Conservation (phyloP, 2,329 filamentous ascomycete genomes). For the Zymoseptoria tritici region DNA sequence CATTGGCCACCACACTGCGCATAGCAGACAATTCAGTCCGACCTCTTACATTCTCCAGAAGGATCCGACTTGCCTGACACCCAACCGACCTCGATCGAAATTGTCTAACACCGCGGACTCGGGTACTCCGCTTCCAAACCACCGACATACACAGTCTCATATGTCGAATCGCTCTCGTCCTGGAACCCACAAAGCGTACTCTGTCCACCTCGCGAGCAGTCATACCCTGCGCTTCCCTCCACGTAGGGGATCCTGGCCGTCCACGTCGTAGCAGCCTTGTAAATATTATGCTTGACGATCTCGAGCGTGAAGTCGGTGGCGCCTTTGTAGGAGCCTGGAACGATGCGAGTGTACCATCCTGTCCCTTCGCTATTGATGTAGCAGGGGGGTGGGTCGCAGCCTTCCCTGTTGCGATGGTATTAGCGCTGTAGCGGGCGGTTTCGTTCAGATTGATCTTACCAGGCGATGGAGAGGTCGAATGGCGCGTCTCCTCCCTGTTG, state of each 20-base stretch:
- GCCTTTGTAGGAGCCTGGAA: background rate
- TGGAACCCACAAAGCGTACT: conserved; percentile 1
- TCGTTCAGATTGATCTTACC: conserved; percentile 1
- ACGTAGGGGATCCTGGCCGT: conserved; percentile 3
- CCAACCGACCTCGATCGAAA: background rate
- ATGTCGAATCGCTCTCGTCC: background rate
- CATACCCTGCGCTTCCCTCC: background rate
- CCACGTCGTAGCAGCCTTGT: conserved; percentile 1
- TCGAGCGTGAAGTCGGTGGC: conserved; percentile 4
- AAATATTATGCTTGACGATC: conserved; percentile 9
- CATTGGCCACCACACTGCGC: background rate
- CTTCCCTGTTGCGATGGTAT: background rate
- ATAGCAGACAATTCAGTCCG: background rate
- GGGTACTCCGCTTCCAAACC: background rate
- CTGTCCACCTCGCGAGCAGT: conserved; percentile 1
- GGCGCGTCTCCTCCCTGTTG: conserved; percentile 15
- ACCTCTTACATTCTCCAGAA: background rate
- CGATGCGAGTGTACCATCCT: conserved; percentile 5
- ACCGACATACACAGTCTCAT: background rate
- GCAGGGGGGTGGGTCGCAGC: background rate
- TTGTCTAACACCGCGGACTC: background rate
- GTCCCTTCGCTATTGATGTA: background rate
- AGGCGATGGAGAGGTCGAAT: conserved; percentile 9
- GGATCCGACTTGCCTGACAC: background rate
- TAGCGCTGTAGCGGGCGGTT: background rate